Evolutionary conservation across 768 basidiomycete genomes (phyloP).

Genomic region (Suillus lakei): DNA sequence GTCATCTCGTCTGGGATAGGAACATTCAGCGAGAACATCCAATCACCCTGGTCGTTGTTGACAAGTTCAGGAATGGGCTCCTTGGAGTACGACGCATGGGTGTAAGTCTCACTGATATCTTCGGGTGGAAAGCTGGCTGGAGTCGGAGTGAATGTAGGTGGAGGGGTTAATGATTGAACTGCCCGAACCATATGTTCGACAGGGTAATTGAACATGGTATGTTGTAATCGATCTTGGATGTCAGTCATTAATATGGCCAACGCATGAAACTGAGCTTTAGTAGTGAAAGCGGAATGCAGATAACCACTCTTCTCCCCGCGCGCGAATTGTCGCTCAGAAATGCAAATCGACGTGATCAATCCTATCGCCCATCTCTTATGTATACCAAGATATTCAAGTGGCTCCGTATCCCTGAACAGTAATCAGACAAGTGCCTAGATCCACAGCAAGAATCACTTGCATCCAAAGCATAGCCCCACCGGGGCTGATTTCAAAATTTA

Average conservation of each 20-base stretch:
- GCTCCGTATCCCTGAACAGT: neutral
- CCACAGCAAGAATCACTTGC: too few species aligned
- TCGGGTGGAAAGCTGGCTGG: neutral
- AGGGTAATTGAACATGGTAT: neutral
- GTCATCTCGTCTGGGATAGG: neutral
- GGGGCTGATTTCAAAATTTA: neutral
- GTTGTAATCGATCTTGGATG: neutral
- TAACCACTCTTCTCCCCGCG: neutral
- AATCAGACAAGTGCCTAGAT: neutral
- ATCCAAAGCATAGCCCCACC: neutral
- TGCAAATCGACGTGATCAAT: too few species aligned
- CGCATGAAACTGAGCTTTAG: neutral
- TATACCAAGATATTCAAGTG: too few species aligned
- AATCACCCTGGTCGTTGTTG: neutral
- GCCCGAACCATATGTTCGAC: neutral
- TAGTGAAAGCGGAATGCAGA: neutral
- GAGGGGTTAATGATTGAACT: neutral
- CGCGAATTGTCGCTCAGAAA: neutral
- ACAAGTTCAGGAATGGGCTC: neutral
- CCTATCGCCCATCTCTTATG: too few species aligned
- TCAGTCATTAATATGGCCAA: neutral
- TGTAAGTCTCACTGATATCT: neutral
- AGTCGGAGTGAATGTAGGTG: neutral
- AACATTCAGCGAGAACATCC: conserved; percentile 1
- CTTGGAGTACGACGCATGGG: neutral